Conservation (phyloP, 2,329 filamentous ascomycete genomes). For the Aspergillus niger region DNA sequence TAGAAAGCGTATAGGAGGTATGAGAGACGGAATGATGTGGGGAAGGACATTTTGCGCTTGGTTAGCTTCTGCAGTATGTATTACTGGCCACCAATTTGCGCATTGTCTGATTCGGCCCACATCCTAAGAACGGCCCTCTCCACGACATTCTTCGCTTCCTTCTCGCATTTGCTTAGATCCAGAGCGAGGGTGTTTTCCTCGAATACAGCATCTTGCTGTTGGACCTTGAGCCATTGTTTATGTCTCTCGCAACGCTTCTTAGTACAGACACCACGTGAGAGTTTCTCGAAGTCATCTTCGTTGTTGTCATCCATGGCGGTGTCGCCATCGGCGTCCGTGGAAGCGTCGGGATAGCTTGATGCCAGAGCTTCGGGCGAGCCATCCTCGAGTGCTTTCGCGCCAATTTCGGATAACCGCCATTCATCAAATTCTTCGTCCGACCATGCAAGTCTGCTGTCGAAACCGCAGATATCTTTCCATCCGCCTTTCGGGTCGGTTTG, state of each 20-base stretch:
- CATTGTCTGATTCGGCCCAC: slow-evolving; percentile 39
- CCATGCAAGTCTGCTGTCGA: slow-evolving; percentile 50
- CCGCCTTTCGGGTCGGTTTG: slow-evolving; percentile 48
- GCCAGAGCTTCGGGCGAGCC: slow-evolving; percentile 38
- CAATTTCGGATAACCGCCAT: slow-evolving; percentile 45
- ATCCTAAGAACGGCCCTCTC: slow-evolving; percentile 48
- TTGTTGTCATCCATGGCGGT: slow-evolving; percentile 36
- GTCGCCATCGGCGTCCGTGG: slow-evolving; percentile 36
- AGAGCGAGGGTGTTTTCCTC: slow-evolving; percentile 44
- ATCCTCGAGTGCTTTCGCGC: slow-evolving; percentile 43
- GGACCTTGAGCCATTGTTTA: slow-evolving; percentile 51
- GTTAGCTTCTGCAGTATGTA: not conserved
- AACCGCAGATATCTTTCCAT: slow-evolving; percentile 53
- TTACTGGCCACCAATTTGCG: slow-evolving; percentile 21
- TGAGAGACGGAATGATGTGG: not conserved
- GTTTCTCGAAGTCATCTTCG: slow-evolving; percentile 32
- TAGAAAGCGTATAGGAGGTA: not conserved
- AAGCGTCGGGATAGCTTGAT: slow-evolving; percentile 25
- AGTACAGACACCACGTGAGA: slow-evolving; percentile 47
- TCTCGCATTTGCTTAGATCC: slow-evolving; percentile 43
- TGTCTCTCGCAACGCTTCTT: slow-evolving; percentile 53
- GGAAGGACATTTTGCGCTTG: not conserved
- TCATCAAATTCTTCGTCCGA: slow-evolving; percentile 51
- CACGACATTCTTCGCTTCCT: slow-evolving; percentile 45
- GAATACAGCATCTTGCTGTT: slow-evolving; percentile 48